Percentiles rank a stretch among this genome's conserved stretches.
phyloP scores from a whole-genome alignment of 164 flowering plant genomes.

The Magnolia officinalis region DNA sequence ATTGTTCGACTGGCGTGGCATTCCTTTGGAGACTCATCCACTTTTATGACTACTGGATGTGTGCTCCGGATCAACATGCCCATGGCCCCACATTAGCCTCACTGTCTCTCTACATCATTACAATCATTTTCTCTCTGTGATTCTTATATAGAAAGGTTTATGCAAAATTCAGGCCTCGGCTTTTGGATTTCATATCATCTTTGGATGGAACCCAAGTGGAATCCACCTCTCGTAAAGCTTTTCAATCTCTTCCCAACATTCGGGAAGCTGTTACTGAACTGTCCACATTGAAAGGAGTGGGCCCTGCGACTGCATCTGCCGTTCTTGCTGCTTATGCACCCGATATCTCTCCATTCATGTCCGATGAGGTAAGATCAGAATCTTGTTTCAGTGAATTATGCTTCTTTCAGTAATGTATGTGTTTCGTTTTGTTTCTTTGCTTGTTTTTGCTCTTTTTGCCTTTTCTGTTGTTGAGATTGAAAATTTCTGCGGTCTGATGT shows the following conservation, averaged over 20 bases:
- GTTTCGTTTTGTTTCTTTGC: not conserved
- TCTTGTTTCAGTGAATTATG: not conserved
- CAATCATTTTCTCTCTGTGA: not conserved
- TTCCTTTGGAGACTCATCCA: no score
- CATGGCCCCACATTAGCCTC: no score
- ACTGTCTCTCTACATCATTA: no score
- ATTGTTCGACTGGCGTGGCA: no score
- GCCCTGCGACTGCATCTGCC: slow-evolving; percentile 92
- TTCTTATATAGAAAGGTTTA: not conserved
- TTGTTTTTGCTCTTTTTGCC: not conserved
- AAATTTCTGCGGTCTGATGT: not conserved
- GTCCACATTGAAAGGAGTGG: slow-evolving; percentile 78
- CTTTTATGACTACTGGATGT: no score
- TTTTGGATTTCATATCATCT: slow-evolving; percentile 61
- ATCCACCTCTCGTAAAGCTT: slow-evolving; percentile 69
- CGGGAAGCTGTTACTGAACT: slow-evolving; percentile 60
- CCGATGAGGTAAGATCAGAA: slow-evolving; percentile 63
- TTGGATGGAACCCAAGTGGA: slow-evolving; percentile 55
- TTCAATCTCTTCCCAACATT: slow-evolving; percentile 62
- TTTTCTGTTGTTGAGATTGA: not conserved
- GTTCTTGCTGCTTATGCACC: slow-evolving; percentile 79
- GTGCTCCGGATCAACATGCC: no score
- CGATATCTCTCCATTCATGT: slow-evolving; percentile 78
- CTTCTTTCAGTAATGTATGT: not conserved
- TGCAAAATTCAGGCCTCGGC: slow-evolving; percentile 50